phyloP scores from a whole-genome alignment of 163 green algal genomes.

The Scenedesmus sp. region DNA sequence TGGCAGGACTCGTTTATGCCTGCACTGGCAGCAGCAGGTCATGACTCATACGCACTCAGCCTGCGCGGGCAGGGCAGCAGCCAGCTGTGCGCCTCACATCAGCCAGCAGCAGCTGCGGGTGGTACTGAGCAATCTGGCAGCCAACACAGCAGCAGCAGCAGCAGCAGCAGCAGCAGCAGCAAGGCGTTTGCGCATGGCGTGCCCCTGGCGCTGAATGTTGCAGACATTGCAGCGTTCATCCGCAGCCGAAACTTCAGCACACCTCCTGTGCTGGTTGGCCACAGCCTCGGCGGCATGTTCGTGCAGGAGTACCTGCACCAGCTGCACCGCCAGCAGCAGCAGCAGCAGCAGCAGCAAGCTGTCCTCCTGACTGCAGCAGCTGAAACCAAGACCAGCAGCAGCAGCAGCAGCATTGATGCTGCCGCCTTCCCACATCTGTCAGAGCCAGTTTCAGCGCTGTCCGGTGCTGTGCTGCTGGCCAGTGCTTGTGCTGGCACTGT shows the following conservation, averaged over 20 bases:
- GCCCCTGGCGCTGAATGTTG: slow-evolving; percentile 45
- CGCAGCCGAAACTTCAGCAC: not conserved
- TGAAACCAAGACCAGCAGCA: not conserved
- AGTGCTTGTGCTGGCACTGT: slow-evolving; percentile 48
- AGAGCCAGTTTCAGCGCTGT: not conserved
- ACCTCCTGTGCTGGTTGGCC: slow-evolving; percentile 65
- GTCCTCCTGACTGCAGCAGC: too few species aligned
- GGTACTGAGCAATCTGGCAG: not conserved
- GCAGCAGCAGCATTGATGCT: not conserved
- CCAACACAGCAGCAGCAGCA: slow-evolving; percentile 1
- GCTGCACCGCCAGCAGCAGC: slow-evolving; percentile 39
- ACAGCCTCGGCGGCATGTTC: slow-evolving; percentile 67
- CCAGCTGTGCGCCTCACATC: not conserved
- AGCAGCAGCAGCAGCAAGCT: slow-evolving; percentile 20
- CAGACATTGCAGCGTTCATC: slow-evolving; percentile 49
- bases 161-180: too few species aligned
- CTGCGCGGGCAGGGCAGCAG: slow-evolving; percentile 45
- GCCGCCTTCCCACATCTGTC: slow-evolving; percentile 28
- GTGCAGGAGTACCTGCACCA: slow-evolving; percentile 60
- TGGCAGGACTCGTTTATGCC: slow-evolving; percentile 42
- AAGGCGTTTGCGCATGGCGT: slow-evolving; percentile 33
- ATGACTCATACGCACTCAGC: slow-evolving; percentile 46
- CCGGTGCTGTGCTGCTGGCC: slow-evolving; percentile 46
- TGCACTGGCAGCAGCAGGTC: slow-evolving; percentile 26
- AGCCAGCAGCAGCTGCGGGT: not conserved